Percentiles rank a stretch among this genome's conserved stretches.
Conservation (phyloP, 352 stramenopile genomes). For the Globisporangium abappressorium region DNA sequence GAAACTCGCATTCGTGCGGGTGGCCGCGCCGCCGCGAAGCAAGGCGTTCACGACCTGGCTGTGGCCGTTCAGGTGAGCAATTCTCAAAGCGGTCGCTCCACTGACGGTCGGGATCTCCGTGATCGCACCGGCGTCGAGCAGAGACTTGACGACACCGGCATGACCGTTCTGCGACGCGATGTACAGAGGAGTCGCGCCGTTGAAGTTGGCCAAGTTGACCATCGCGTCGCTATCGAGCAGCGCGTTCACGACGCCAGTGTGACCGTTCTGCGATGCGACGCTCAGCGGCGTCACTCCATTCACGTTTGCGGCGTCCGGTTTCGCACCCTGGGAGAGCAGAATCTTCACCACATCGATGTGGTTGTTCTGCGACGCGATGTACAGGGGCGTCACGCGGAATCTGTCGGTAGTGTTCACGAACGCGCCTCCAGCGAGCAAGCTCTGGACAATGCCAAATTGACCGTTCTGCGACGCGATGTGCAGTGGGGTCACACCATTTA, state of each 20-base stretch:
- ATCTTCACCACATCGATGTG: not conserved
- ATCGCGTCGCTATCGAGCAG: constrained; percentile 11
- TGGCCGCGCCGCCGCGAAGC: not conserved
- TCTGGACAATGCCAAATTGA: not conserved
- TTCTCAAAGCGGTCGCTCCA: not conserved
- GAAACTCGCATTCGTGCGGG: not conserved
- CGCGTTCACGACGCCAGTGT: constrained; percentile 6
- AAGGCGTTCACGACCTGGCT: not conserved
- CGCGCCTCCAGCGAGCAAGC: constrained; percentile 7
- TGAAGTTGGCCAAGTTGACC: constrained; percentile 7
- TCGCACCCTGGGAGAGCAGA: constrained; percentile 9
- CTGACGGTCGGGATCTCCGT: constrained; percentile 2
- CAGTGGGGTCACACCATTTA: constrained; percentile 8
- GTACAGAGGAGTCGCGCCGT: constrained; percentile 13
- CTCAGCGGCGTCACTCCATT: constrained; percentile 13
- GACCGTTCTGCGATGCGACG: constrained; percentile 15
- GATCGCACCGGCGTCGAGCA: constrained; percentile 8
- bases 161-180: constrained; percentile 17
- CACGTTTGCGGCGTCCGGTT: constrained; percentile 8
- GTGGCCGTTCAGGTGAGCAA: constrained; percentile 4
- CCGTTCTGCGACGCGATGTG: constrained; percentile 17
- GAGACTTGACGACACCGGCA: constrained; percentile 3
- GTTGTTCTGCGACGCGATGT: constrained; percentile 18
- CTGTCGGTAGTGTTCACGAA: constrained; percentile 10
- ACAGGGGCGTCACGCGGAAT: constrained; percentile 15